These are phyloP conservation scores for Agrocybe chaxingu DNA, from an alignment of 768 basidiomycete genomes.

Conservation along the genomic window DNA sequence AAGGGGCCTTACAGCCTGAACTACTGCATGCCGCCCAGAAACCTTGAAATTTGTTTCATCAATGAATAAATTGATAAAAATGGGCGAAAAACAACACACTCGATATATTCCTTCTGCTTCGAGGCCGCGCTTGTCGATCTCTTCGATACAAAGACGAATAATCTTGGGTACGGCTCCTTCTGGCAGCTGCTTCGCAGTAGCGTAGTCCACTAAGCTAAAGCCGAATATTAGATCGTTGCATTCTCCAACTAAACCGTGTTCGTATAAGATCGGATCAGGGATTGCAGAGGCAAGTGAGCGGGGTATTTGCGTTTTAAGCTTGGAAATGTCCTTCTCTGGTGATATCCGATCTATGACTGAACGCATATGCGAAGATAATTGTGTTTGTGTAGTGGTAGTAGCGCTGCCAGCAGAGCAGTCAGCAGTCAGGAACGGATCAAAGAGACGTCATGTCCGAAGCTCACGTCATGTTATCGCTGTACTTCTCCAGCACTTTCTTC, in stretches of 20 bases:
- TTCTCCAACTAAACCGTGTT: conserved; percentile 77
- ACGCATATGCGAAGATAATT: conserved; percentile 65
- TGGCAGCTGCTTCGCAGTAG: conserved; percentile 68
- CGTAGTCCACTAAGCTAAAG: conserved; percentile 84
- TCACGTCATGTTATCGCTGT: conserved; percentile 78
- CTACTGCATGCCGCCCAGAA: conserved; percentile 79
- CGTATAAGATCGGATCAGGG: conserved; percentile 72
- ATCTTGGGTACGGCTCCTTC: conserved; percentile 82
- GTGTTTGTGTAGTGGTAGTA: conserved; percentile 71
- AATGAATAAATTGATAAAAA: neutral
- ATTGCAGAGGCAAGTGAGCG: conserved; percentile 62
- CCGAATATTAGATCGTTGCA: conserved; percentile 91
- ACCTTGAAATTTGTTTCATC: conserved; percentile 41
- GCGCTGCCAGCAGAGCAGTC: conserved; percentile 44
- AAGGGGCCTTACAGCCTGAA: conserved; percentile 62
- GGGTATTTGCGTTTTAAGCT: conserved; percentile 52
- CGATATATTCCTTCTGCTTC: conserved; percentile 81
- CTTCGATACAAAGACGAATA: conserved; percentile 73
- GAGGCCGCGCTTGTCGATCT: conserved; percentile 77
- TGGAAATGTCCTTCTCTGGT: conserved; percentile 65
- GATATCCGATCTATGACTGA: conserved; percentile 63
- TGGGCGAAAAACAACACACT: conserved; percentile 32
- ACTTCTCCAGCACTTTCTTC: conserved; percentile 64
- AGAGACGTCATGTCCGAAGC: conserved; percentile 17
- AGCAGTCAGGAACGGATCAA: neutral